Base-by-base conservation (phyloP, 2,329 filamentous ascomycete genomes). In the Aspergillus oerlinghausenensis region DNA sequence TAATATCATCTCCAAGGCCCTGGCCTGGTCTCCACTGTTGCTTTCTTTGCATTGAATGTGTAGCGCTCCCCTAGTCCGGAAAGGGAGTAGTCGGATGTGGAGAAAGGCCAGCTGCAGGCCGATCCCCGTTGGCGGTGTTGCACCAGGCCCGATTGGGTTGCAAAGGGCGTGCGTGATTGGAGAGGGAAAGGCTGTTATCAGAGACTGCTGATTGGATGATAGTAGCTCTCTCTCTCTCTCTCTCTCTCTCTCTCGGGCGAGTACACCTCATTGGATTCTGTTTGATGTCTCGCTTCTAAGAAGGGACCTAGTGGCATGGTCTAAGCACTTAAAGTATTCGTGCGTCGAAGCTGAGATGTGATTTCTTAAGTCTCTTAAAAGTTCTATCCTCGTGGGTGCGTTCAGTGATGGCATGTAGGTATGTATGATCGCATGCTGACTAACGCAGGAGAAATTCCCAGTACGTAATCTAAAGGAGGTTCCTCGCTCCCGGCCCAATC, bases 391-490 rank as follows among this genome's bases (percentile, higher is more conserved):
- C 32, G 6, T 35, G 2, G 17, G 32, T 38, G 14, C 17, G 0
- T 14, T n/a, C 14, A 14, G 32, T 38, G 32, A 35, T 6, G 11
- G 14, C 17, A 43, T 10, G 10, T 43, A 45, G 19, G 40, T 45
- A 7, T 2, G 21, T 2, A 6, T n/a, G 40, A 23, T 4, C 8
- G n/a, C n/a, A 19, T 21, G 40, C 19, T 43, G 40, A 43, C 40
- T 43, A 43, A 43, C 40, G n/a, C 7, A 43, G 10, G 40, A 43
- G 40, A 10, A 43, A 47, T 47, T 57, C 54, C 49, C 60, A 62
- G 65, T 71, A 72, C 70, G 70, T 73, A 73, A 73, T 72, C 61
- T 56, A 51, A 65, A 59, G 60, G 58, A 50, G 55, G 45, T 55
- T 57, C 57, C 60, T 58, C 57, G 54, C 55, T 50, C 58, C 58